phyloP scores from a whole-genome alignment of 345 rosid genomes.

The Heritiera littoralis region DNA sequence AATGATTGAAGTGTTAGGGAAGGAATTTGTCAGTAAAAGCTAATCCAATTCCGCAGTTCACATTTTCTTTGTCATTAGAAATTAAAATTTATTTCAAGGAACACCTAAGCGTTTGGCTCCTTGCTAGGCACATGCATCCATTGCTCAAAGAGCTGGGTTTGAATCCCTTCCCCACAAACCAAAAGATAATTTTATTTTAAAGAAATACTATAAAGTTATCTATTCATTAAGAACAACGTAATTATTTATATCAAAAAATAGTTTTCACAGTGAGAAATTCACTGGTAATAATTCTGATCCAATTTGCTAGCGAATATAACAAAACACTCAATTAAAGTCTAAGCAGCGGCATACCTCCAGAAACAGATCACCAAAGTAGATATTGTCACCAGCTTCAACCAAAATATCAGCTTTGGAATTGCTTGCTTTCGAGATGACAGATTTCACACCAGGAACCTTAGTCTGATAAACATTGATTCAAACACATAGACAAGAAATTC shows the following conservation, averaged over 20 bases:
- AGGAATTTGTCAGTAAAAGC: neutral
- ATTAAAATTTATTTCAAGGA: neutral
- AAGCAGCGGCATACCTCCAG: neutral
- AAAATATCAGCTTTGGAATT: neutral
- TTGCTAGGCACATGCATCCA: neutral
- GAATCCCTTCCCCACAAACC: neutral
- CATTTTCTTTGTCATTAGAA: too few relatives aligned
- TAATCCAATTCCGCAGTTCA: too few relatives aligned
- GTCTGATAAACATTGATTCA: neutral
- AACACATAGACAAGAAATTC: neutral
- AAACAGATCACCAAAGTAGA: constrained; percentile 2
- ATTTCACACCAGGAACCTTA: constrained; percentile 6
- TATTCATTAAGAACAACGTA: neutral
- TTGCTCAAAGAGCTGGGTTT: neutral
- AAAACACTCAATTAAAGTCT: neutral
- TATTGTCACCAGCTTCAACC: neutral
- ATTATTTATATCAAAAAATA: neutral
- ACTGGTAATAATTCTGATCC: neutral
- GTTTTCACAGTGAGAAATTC: neutral
- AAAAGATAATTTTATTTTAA: neutral
- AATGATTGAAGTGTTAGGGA: neutral
- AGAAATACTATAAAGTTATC: neutral
- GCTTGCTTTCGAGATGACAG: constrained; percentile 5
- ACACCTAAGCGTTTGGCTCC: neutral
- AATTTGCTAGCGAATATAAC: neutral